Evolutionary conservation across 2,329 filamentous ascomycete species (phyloP).

Genomic region (Aspergillus neotritici): DNA sequence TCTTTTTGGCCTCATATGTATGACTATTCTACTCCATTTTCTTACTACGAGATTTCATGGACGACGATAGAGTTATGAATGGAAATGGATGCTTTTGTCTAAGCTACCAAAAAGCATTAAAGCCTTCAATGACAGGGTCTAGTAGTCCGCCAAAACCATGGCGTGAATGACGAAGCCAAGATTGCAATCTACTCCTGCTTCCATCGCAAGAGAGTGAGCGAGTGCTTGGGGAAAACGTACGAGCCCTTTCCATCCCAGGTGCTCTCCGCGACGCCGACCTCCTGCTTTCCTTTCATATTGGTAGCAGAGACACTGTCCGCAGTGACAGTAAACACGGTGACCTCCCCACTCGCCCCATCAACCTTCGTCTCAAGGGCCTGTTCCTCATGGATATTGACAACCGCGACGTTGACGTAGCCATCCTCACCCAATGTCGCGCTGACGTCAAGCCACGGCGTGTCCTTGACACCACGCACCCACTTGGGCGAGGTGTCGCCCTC

Average conservation of each 20-base stretch:
- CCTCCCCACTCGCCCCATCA: constrained; percentile 49
- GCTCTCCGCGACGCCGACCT: constrained; percentile 56
- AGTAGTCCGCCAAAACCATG: too few relatives aligned
- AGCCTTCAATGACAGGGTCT: too few relatives aligned
- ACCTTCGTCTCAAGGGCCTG: constrained; percentile 56
- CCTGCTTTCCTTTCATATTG: constrained; percentile 59
- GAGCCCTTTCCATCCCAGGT: constrained; percentile 59
- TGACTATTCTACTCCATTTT: too few relatives aligned
- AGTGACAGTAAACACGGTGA: constrained; percentile 59
- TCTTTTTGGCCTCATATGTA: too few relatives aligned
- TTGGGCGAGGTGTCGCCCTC: constrained; percentile 48
- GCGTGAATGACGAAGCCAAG: neutral
- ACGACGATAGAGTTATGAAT: too few relatives aligned
- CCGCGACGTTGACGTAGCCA: constrained; percentile 60
- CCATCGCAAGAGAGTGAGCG: constrained; percentile 62
- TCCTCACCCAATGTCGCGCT: constrained; percentile 43
- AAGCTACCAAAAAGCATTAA: too few relatives aligned
- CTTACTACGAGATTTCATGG: too few relatives aligned
- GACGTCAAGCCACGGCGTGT: constrained; percentile 57
- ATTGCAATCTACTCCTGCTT: constrained; percentile 27
- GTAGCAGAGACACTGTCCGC: constrained; percentile 53
- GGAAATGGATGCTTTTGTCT: too few relatives aligned
- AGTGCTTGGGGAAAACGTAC: constrained; percentile 64
- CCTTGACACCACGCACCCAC: constrained; percentile 46
- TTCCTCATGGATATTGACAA: constrained; percentile 65